phyloP scores from a whole-genome alignment of 2,329 filamentous ascomycete species.

The Cladophialophora bantiana region DNA sequence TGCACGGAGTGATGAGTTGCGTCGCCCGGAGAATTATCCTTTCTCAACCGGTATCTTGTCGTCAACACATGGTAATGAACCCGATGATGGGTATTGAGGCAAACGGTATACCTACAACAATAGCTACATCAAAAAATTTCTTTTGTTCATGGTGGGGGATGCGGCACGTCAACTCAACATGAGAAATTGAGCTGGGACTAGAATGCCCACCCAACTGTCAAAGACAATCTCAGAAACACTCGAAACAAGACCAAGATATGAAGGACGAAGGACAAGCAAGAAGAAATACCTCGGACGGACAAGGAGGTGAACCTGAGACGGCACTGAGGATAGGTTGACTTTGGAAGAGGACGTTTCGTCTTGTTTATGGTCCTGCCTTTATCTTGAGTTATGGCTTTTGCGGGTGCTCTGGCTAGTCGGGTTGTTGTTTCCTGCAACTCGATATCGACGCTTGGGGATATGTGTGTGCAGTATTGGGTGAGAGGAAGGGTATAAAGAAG shows the following conservation, averaged over 20 bases:
- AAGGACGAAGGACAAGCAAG: conserved; percentile 13
- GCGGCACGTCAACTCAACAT: neutral
- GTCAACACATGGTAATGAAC: conserved; percentile 5
- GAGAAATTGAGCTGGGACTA: neutral
- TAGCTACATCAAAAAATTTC: conserved; percentile 23
- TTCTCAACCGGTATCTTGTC: conserved; percentile 16
- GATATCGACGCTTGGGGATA: neutral
- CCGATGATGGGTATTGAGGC: conserved; percentile 1
- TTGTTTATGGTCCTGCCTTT: conserved; percentile 21
- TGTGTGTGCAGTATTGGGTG: neutral
- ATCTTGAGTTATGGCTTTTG: neutral
- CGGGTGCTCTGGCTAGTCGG: neutral
- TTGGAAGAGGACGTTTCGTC: conserved; percentile 31
- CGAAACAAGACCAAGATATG: conserved; percentile 4
- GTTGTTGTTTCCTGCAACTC: neutral
- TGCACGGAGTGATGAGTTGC: conserved; percentile 37
- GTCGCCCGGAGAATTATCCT: conserved; percentile 16
- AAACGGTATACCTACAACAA: conserved; percentile 9
- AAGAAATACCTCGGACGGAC: conserved; percentile 34
- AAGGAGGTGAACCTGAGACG: conserved; percentile 40
- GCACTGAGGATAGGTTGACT: conserved; percentile 38
- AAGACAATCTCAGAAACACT: neutral
- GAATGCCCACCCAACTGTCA: neutral
- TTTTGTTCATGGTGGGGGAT: conserved; percentile 14
- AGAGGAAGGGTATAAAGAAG: neutral